Conservation (phyloP, 768 basidiomycete genomes). For the Suillus decipiens region DNA sequence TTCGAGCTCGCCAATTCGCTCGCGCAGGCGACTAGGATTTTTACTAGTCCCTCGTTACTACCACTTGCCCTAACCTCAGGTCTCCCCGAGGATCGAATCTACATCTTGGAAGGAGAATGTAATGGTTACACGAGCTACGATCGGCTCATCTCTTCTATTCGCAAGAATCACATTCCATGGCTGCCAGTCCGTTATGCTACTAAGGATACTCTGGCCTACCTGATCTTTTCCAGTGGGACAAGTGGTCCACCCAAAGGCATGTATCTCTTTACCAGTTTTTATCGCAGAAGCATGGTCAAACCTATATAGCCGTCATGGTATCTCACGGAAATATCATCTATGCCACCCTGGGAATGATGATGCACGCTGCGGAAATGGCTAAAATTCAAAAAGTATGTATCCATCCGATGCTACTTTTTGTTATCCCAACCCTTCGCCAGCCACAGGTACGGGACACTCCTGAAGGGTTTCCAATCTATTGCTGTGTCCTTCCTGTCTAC, state of each 20-base stretch:
- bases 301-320: neutral
- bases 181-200: neutral
- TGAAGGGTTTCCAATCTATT: slow-evolving; percentile 41
- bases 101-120: neutral
- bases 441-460: slow-evolving; percentile 37
- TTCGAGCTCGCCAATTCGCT: neutral
- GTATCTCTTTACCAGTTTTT: neutral
- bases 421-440: slow-evolving; percentile 20
- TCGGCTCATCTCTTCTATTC: neutral
- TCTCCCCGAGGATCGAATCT: neutral
- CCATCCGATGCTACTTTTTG: neutral
- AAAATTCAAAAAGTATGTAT: neutral
- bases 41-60: neutral
- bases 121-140: neutral
- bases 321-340: neutral
- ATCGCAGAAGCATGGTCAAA: neutral
- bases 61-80: neutral
- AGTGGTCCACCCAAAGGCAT: neutral
- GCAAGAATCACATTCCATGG: neutral
- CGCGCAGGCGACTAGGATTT: neutral
- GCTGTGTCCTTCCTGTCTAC: slow-evolving; percentile 61
- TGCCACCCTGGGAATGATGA: neutral
- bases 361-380: neutral
- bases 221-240: neutral
- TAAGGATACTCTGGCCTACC: neutral